Evolutionary conservation across 768 basidiomycete species (phyloP).

Genomic region (Tulasnella sp.): DNA sequence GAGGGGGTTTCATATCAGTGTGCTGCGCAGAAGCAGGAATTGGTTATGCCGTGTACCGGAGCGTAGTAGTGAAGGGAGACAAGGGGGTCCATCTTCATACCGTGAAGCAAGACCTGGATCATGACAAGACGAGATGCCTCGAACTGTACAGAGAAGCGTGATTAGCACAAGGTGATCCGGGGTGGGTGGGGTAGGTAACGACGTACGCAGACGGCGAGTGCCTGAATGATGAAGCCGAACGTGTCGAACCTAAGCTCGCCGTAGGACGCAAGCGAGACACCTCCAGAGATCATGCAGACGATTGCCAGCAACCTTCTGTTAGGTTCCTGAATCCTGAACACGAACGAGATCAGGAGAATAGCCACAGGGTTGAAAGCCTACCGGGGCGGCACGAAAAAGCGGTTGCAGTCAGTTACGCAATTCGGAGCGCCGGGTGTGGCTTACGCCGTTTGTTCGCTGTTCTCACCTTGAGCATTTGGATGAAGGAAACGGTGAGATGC

Average conservation of each 20-base stretch:
- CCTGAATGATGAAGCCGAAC: constrained; percentile 83
- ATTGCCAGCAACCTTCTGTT: constrained; percentile 75
- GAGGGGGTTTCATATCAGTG: neutral
- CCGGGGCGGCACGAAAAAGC: neutral
- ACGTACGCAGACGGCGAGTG: constrained; percentile 77
- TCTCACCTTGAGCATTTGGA: constrained; percentile 90
- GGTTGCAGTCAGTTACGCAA: neutral
- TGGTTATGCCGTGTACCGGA: constrained; percentile 44
- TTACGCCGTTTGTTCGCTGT: neutral
- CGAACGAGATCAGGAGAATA: constrained; percentile 90
- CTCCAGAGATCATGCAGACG: constrained; percentile 83
- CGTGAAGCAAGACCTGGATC: constrained; percentile 92
- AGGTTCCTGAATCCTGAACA: constrained; percentile 82
- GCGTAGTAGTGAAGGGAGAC: constrained; percentile 96
- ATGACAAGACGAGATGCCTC: constrained; percentile 93
- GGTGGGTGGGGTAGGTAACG: neutral
- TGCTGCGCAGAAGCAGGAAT: constrained; percentile 17
- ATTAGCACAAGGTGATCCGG: neutral
- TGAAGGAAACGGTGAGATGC: constrained; percentile 86
- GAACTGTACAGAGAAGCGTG: constrained; percentile 49
- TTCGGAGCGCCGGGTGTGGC: neutral
- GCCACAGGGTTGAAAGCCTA: constrained; percentile 89
- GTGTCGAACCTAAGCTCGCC: constrained; percentile 85
- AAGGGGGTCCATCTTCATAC: constrained; percentile 95
- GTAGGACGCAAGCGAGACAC: constrained; percentile 83